Base-by-base conservation (phyloP, 495 filamentous ascomycete species). In the Xylaria venustula region DNA sequence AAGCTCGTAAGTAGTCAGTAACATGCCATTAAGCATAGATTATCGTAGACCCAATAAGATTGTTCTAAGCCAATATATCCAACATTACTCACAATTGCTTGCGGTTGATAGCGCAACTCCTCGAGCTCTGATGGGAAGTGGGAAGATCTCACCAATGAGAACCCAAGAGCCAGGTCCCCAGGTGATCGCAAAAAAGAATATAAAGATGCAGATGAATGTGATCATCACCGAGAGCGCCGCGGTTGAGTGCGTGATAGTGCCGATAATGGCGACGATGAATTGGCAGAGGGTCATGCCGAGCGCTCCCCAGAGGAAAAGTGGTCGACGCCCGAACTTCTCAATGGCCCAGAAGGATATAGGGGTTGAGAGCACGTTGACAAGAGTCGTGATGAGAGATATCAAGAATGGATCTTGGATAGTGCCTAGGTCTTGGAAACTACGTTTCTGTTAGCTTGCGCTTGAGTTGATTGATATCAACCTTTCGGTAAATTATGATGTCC, bases 81-180 rank as follows among this genome's bases (percentile, higher is more conserved):
- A 40, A 3, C 12, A 92, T 88, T 88, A 92, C 64, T 93, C 85
- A 90, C 90, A 94, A 81, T 94, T 94, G 68, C 86, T 90, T 58
- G 90, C 86, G 48, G 90, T 93, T 22, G 89, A 90, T 48, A 94
- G 81, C 54, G 81, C 89, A 53, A 93, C 89, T 72, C 90, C 90
- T 50, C 88, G 87, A 19, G 90, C 87, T 65, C 90, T 88, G 75
- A 93, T 92, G 48, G 87, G 88, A 37, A 94, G 84, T 25, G 90
- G 90, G 85, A 86, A 94, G 78, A 92, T 89, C 78, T 94, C 90
- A 62, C 90, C 90, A 62, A 93, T 90, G 63, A 93, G 83, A 58
- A 94, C 88, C 90, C 90, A 93, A 41, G 87, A 89, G 9, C 81
- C 80, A 52, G 90, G 89, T 45, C 90, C 90, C 90, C 89, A 94